These are phyloP conservation scores for Hysterangium stoloniferum DNA, from an alignment of 768 basidiomycete species.

Conservation along the genomic window DNA sequence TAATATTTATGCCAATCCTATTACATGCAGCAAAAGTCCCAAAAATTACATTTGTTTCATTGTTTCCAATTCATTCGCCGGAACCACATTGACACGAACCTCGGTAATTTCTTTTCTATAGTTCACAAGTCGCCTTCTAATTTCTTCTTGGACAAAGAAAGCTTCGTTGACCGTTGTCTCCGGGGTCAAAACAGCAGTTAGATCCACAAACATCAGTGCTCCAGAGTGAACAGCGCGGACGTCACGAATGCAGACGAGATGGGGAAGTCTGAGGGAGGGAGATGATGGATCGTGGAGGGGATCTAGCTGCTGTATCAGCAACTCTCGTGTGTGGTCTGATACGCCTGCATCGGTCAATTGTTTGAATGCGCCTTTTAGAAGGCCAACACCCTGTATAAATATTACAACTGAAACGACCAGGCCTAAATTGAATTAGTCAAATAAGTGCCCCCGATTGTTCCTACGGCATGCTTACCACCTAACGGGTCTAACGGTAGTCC, in stretches of 20 bases:
- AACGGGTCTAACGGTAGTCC: slow-evolving; percentile 87
- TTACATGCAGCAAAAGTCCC: no score
- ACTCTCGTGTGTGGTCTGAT: slow-evolving; percentile 42
- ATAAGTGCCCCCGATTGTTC: slow-evolving; percentile 4
- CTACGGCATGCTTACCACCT: slow-evolving; percentile 51
- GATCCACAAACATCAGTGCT: slow-evolving; percentile 76
- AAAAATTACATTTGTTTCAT: neutral
- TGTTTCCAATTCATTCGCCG: slow-evolving; percentile 24
- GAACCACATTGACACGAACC: slow-evolving; percentile 57
- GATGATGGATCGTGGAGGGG: slow-evolving; percentile 38
- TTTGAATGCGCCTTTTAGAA: slow-evolving; percentile 62
- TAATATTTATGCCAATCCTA: no score
- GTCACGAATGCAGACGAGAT: slow-evolving; percentile 39
- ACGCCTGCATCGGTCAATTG: slow-evolving; percentile 85
- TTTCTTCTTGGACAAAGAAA: slow-evolving; percentile 52
- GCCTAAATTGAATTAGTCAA: no score
- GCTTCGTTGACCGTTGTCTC: slow-evolving; percentile 49
- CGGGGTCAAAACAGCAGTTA: slow-evolving; percentile 63
- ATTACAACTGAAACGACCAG: slow-evolving; percentile 87
- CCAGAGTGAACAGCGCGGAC: slow-evolving; percentile 73
- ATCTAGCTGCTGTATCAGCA: slow-evolving; percentile 48
- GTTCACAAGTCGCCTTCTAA: slow-evolving; percentile 45
- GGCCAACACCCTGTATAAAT: slow-evolving; percentile 61
- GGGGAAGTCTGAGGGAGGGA: slow-evolving; percentile 13
- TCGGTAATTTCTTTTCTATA: slow-evolving; percentile 63